Percentiles rank a stretch among this genome's conserved stretches.
These are phyloP conservation scores for Podaxis sp. DNA, from an alignment of 768 basidiomycete species.

Conservation along the genomic window DNA sequence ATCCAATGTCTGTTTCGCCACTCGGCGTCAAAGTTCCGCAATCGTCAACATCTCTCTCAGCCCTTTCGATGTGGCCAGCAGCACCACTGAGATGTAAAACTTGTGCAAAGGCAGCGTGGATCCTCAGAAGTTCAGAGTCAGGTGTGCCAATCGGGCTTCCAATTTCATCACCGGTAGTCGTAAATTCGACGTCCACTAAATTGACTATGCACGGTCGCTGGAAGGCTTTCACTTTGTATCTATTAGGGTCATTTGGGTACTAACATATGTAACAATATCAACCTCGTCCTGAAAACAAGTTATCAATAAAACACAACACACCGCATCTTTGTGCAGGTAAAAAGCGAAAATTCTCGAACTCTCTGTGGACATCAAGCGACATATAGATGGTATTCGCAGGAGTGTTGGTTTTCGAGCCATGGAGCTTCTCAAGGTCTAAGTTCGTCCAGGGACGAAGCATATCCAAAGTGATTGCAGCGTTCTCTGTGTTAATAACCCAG, in stretches of 20 bases:
- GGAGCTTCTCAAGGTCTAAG: conserved; percentile 13
- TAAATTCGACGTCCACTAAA: conserved; percentile 16
- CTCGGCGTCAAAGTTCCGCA: background rate
- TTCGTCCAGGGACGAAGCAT: conserved; percentile 20
- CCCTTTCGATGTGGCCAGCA: background rate
- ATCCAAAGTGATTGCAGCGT: background rate
- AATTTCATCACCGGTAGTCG: background rate
- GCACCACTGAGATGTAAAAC: conserved; percentile 17
- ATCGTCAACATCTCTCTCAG: background rate
- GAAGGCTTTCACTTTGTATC: conserved; percentile 12
- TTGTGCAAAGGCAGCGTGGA: conserved; percentile 22
- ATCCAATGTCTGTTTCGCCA: background rate
- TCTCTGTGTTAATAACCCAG: conserved; percentile 10
- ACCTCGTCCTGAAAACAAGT: background rate
- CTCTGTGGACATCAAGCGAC: conserved; percentile 8
- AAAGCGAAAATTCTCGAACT: conserved; percentile 14
- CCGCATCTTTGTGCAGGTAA: conserved; percentile 15
- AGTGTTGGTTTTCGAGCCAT: conserved; percentile 15
- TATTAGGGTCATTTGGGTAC: conserved; percentile 17
- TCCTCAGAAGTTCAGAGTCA: conserved; percentile 16
- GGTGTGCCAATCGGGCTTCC: conserved; percentile 12
- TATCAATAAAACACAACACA: background rate
- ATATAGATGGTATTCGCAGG: conserved; percentile 19
- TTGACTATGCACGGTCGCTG: background rate
- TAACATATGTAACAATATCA: conserved; percentile 6